phyloP scores from a whole-genome alignment of 2,329 filamentous ascomycete species.

The Chalaropsis thielavioides region DNA sequence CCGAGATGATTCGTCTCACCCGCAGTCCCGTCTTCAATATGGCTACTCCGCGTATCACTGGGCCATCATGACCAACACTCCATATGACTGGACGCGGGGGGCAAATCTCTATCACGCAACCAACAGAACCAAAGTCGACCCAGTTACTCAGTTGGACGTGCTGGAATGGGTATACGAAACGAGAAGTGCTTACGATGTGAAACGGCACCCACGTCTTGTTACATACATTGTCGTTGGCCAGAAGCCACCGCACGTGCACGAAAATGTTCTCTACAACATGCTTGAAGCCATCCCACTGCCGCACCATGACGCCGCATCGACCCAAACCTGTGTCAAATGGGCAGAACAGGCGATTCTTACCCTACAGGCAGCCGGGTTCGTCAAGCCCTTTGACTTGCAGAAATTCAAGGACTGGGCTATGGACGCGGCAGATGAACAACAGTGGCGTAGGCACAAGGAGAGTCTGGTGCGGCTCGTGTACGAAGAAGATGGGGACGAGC shows the following conservation, averaged over 20 bases:
- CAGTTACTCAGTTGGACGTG: neutral
- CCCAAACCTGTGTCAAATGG: neutral
- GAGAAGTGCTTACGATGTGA: neutral
- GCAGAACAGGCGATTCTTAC: neutral
- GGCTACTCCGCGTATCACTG: neutral
- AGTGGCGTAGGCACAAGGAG: neutral
- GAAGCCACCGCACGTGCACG: neutral
- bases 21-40: neutral
- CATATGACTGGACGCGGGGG: neutral
- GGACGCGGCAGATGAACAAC: neutral
- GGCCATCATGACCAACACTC: neutral
- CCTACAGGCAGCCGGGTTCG: neutral
- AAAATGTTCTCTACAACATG: neutral
- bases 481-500: neutral
- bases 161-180: neutral
- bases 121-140: neutral
- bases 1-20: neutral
- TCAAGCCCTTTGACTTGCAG: neutral
- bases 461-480: neutral
- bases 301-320: neutral
- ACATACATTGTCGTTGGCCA: neutral
- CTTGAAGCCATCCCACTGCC: neutral
- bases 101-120: neutral
- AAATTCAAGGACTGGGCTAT: neutral
- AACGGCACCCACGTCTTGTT: neutral